Evolutionary conservation across 257 asterid genomes (phyloP), one percentile per base, ranked within the genome.

Genomic region (Verbena officinalis): DNA sequence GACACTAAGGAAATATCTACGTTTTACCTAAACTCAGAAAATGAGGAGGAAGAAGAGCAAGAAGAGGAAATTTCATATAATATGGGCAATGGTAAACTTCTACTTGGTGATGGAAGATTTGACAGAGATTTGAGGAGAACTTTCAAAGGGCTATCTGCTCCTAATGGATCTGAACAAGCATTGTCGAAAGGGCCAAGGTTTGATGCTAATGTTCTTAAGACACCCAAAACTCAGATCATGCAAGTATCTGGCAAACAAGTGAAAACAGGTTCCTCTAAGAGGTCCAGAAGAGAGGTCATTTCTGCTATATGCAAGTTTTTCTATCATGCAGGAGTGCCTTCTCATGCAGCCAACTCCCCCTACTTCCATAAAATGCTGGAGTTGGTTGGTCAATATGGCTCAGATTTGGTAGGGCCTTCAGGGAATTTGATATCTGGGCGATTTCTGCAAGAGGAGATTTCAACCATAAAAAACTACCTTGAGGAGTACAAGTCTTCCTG

Each of bases 281-380:
- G 77, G 78, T 69, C 87, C 65, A 83, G 90, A 36, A 90, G 88
- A 77, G 97, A 90, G 56, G 92, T 90, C 57, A 52, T 82, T 31
- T 87, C 96, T 71, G 90, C 96, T 13, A 85, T 90, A 62, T 87
- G 92, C 79, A 90, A 90, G 75, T 90, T 90, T 78, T 87, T 90
- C 81, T 86, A 85, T 76, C 95, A 90, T 79, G 90, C 96, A 19
- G 97, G 95, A 70, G 87, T 90, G 72, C 87, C 97, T 62, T 52
- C 84, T 34, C 87, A 87, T 56, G 95, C 95, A 36, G 97, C 91
- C 56, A 88, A 84, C 73, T 90, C 97, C 58, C 87, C 90, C 5
- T 87, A 85, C 76, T 90, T 90, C 38, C 95, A 79, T 70, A 87
- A 87, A 71, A 87, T 90, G 97, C 78, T 90, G 56, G 97, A 85